Base-by-base conservation (phyloP, 176 grass and related monocot genomes). In the Thalia dealbata region DNA sequence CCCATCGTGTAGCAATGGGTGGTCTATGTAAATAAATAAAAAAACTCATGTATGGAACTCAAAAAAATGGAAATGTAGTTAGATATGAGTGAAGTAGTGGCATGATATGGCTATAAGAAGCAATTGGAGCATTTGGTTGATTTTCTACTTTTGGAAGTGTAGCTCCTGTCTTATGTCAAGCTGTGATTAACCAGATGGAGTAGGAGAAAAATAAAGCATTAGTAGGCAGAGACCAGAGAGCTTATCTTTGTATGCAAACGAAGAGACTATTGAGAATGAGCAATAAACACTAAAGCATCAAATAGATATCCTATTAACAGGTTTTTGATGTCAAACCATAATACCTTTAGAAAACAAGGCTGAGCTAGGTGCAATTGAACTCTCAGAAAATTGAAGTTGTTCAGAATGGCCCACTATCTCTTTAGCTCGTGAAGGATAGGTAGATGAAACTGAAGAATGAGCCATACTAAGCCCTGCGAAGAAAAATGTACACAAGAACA, bases 401-500 rank as follows among this genome's bases (percentile, higher is more conserved):
- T 10, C 19, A 45, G 67, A 7, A n/a, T 23, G 32, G 19, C 21
- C 12, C 41, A 14, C 28, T 52, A 23, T 71, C 10, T 72, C 69
- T 51, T 29, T 72, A 28, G 11, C 24, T 25, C 18, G 44, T 52
- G 69, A 16, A 72, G 44, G 25, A 28, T 51, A 28, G 46, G 41
- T 3, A 27, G 27, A 30, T 52, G 26, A 72, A 50, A 52, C 70
- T 54, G 46, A 24, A 32, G 70, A 51, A 50, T 8, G 22, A 72
- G 48, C 15, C 50, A 54, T 72, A 21, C 70, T 72, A 14, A 55
- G 26, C 48, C 70, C 70, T 72, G 70, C 26, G 26, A 54, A 24
- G n/a, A 24, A 52, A 72, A 72, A 28, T 72, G 38, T 9, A 68
- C 23, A 14, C 22, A 14, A 68, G 11, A 23, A 1, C 1, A 68